Conservation (phyloP, 2,329 filamentous ascomycete species). For the Ceratocystis diversiconidia region DNA sequence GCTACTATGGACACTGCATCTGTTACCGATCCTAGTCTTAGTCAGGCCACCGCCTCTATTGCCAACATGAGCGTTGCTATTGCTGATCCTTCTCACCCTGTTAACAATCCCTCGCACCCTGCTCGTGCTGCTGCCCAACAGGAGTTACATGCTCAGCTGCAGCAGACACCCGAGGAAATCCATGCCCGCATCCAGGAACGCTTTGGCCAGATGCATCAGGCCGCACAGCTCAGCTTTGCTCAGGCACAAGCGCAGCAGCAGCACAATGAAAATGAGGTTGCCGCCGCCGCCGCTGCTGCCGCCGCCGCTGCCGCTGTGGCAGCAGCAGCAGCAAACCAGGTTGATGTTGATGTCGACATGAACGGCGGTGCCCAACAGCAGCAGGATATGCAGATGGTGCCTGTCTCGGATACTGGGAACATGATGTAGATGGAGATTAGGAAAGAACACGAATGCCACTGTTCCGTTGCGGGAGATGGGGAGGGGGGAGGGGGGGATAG, state of each 20-base stretch:
- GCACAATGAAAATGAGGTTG: slow-evolving; percentile 2
- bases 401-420: neutral
- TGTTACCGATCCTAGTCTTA: slow-evolving; percentile 15
- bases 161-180: slow-evolving; percentile 13
- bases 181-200: slow-evolving; percentile 15
- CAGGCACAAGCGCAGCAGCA: neutral
- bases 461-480: too few relatives aligned
- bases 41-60: slow-evolving; percentile 12
- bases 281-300: neutral
- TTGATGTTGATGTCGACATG: neutral
- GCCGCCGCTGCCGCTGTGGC: neutral
- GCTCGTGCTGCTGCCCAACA: slow-evolving; percentile 11
- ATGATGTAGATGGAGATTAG: neutral
- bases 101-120: slow-evolving; percentile 7
- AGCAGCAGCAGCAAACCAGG: neutral
- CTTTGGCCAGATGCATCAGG: slow-evolving; percentile 15
- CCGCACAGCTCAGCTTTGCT: slow-evolving; percentile 7
- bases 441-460: too few relatives aligned
- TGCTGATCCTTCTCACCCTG: slow-evolving; percentile 8
- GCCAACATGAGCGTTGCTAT: slow-evolving; percentile 6
- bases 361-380: neutral
- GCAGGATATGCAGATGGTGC: neutral
- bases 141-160: slow-evolving; percentile 10
- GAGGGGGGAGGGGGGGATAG: too few relatives aligned
- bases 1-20: slow-evolving; percentile 11